Base-by-base conservation (phyloP, 106 monocot genomes). In the Dactylorhiza incarnata region DNA sequence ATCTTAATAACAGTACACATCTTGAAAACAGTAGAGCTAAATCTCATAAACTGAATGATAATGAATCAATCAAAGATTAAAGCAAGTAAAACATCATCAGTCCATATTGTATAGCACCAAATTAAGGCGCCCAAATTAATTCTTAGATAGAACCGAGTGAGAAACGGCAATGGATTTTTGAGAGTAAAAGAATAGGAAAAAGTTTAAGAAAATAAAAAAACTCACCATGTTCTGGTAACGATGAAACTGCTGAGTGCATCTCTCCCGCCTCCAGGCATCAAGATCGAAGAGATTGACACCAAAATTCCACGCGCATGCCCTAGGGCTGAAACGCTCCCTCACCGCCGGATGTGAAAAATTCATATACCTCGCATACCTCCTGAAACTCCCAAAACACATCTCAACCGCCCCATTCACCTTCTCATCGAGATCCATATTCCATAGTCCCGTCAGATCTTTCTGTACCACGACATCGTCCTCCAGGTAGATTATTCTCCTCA, bases 401-500 rank as follows among this genome's bases (percentile, higher is more conserved):
- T 96, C 90, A 47, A 93, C 91, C 12, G 93, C 96, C 4, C 87
- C 96, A 19, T 96, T 96, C 77, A 91, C 96, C 79, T 77, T 90
- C 44, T 89, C 93, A 7, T 87, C 93, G 78, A 96, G 71, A 81
- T 96, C 96, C 72, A 81, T 54, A 49, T 43, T 81, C 85, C 86
- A 96, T 45, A 96, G 81, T 37, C 81, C 82, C 0, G 74, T 78
- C 68, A 96, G 68, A 59, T 96, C 96, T 77, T 75, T 86, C 84
- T 96, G 96, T 74, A 93, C 96, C 62, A 93, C 96, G 75, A 93
- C 90, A 63, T 96, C 96, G 54, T 96, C 96, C 81, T 96, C 96
- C 73, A 96, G 72, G 51, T 84, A 81, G 48, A 96, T 81, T 14
- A 96, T 72, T 77, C 85, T 66, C 76, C 59, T 82, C 68, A 96